A percentile compares a stretch with the other conserved stretches of the same genome.
Conservation (phyloP, 208 protist genomes). For the Herpetomonas samuelpessoai region DNA sequence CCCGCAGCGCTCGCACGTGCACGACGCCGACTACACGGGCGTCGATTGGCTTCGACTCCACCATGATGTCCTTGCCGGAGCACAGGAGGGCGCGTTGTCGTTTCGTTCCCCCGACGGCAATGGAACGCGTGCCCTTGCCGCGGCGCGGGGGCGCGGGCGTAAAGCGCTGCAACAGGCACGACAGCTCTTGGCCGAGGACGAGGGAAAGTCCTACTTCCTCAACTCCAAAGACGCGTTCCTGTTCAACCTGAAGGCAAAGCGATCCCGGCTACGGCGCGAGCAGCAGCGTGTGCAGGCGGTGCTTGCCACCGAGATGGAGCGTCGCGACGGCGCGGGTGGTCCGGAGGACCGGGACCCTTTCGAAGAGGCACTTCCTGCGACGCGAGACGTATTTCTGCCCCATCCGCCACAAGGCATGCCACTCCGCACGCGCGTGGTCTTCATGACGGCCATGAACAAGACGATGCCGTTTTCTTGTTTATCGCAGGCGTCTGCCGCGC, state of each 20-base stretch:
- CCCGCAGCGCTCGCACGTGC: neutral
- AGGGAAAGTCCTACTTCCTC: neutral
- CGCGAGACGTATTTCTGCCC: too few species aligned
- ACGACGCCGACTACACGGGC: neutral
- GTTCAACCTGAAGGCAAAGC: neutral
- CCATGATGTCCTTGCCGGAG: neutral
- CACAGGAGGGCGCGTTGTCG: neutral
- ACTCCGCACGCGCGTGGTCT: neutral
- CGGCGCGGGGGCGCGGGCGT: too few species aligned
- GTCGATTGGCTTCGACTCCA: neutral
- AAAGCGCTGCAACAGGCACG: neutral
- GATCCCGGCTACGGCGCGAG: neutral
- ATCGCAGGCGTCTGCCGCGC: slow-evolving; percentile 2
- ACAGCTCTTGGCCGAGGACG: neutral
- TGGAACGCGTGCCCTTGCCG: neutral
- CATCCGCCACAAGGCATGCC: neutral
- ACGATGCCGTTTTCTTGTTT: slow-evolving; percentile 1
- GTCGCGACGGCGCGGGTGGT: neutral
- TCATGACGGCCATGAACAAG: slow-evolving; percentile 1
- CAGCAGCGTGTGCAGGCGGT: neutral
- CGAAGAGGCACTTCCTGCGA: too few species aligned
- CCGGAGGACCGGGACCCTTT: neutral
- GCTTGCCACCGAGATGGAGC: too few species aligned
- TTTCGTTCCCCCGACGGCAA: neutral
- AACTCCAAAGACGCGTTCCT: neutral